A percentile compares a stretch with the other conserved stretches of the same genome.
phyloP scores from a whole-genome alignment of 352 stramenopile species.

The Lagenidium sp. region DNA sequence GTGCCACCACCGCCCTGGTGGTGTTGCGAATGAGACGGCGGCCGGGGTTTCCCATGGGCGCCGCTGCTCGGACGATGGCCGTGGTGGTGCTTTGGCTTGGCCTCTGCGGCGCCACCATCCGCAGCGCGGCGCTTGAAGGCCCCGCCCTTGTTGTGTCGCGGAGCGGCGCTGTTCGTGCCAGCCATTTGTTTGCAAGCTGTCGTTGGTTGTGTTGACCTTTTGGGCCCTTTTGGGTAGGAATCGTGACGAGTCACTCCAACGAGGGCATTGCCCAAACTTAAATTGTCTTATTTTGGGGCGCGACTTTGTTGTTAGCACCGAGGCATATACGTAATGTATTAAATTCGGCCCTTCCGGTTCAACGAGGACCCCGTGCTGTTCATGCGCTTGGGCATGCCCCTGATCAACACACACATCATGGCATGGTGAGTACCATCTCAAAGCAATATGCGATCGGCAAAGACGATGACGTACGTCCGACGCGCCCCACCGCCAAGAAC shows the following conservation, averaged over 20 bases:
- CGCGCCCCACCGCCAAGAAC: constrained; percentile 19
- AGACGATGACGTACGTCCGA: constrained; percentile 29
- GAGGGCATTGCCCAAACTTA: constrained; percentile 2
- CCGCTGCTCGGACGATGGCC: no score
- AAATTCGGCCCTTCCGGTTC: constrained; percentile 54
- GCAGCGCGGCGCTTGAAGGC: no score
- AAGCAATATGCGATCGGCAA: background rate
- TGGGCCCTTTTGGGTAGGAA: no score
- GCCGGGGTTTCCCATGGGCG: no score
- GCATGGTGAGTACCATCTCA: background rate
- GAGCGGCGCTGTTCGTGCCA: no score
- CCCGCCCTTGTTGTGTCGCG: no score
- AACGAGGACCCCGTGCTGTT: constrained; percentile 30
- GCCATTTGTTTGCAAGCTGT: no score
- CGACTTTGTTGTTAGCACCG: no score
- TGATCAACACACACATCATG: background rate
- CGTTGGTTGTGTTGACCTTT: no score
- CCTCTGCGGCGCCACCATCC: no score
- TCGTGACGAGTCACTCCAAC: no score
- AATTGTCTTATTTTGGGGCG: background rate
- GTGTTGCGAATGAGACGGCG: background rate
- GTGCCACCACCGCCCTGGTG: background rate
- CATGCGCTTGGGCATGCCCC: constrained; percentile 9
- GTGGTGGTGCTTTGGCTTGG: constrained; percentile 6
- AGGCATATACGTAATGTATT: constrained; percentile 7